Base-by-base conservation (phyloP, 805 yeast genomes). In the Wickerhamiella dianesei region DNA sequence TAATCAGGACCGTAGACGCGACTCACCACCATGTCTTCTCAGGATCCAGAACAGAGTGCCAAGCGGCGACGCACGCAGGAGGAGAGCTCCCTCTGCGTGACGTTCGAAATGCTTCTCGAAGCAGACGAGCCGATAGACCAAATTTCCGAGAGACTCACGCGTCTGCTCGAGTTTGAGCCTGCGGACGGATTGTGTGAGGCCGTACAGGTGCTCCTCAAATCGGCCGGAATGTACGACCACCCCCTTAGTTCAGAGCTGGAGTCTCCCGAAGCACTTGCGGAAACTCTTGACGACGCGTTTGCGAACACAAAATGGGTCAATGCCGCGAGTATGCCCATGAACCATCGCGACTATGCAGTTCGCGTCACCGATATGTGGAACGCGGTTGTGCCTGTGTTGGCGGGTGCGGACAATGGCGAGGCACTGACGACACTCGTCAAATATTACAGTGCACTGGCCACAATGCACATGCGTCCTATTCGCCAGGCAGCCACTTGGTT, bases 101-200 rank as follows among this genome's bases (percentile, higher is more conserved):
- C 55, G 0, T 53, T 44, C 25, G 58, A 50, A 29, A 43, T 53
- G 6, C 45, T 55, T 13, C 20, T 37, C 5, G 59, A 55, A 21
- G 29, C 40, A 2, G 47, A 50, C 14, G 48, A 49, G 29, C 48
- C 57, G 3, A n/a, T 45, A 3, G 53, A 52, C n/a, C 50, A 49
- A 17, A 47, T 55, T 21, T 48, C 41, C 14, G 56, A 53, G 42
- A 50, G 54, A 16, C 37, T 52, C 44, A 49, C 52, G 36, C 52
- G 59, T 3, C 29, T 50, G 41, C 49, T 56, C 25, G 47, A 48
- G 37, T 56, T 51, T 44, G 59, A 55, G 25, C 36, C 41, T 14
- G 39, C 42, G 6, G 46, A 48, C 19, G 58, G 58, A 2, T 3
- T 53, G 8, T 50, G 47, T n/a, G 57, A 56, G 40, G 18, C 55